Base-by-base conservation (phyloP, 257 asterid genomes). In the Fraxinus pennsylvanica region DNA sequence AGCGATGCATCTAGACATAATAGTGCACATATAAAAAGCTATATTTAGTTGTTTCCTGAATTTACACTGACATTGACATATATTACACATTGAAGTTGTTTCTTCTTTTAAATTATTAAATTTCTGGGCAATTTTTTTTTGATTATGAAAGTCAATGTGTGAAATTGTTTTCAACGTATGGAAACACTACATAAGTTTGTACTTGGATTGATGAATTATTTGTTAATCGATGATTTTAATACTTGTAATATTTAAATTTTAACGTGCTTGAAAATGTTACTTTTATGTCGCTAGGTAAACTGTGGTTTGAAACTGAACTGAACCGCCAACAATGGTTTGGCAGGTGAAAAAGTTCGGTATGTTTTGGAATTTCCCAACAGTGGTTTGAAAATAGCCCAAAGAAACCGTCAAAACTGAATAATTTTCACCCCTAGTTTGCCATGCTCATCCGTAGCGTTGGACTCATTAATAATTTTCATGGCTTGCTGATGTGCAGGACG, bases 401-500 rank as follows among this genome's bases (percentile, higher is more conserved):
- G 8, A 50, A 50, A n/a, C 19, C 5, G 9, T 10, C 63, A 5
- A 52, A 52, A 52, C 63, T 17, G 1, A 52, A 17, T n/a, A 2
- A 21, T 52, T 17, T 52, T 50, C 66, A 57, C 9, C 66, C 9
- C 13, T 57, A 57, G 33, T 61, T 61, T 61, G 14, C 33, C 68
- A 22, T 22, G 1, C 17, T 8, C 32, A 61, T 61, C 33, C 68
- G 35, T 52, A 21, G 17, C 27, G 22, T 9, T 29, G 22, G 33
- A 43, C 19, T 14, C 68, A 21, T 21, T 9, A 14, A 43, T 32
- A 33, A 52, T 19, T 69, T 21, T 25, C 30, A 52, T 25, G 54
- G 39, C 54, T 39, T 19, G 69, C 36, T 69, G 33, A 14, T 52
- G 50, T 54, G 84, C 78, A 82, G 85, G 82, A 33, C 32, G 13